These are phyloP conservation scores for Suhomyces bokatorum DNA, from an alignment of 1,139 yeast species.

Conservation along the genomic window DNA sequence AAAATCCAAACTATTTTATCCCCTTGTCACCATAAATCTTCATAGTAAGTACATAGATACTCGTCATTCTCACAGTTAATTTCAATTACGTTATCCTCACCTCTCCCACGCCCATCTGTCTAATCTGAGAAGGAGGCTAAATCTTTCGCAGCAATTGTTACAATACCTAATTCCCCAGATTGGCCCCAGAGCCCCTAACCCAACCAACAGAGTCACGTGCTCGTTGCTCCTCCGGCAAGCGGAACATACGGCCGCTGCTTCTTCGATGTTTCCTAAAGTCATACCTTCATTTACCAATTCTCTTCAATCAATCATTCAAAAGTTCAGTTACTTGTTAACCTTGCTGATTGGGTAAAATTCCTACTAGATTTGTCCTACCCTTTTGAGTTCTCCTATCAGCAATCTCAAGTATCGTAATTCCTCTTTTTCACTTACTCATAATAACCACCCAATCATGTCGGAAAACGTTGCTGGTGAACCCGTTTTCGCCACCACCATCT, in stretches of 20 bases:
- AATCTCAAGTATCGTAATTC: too few species aligned
- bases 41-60: too few species aligned
- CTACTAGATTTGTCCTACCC: too few species aligned
- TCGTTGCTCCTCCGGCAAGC: slow-evolving; percentile 1
- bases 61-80: too few species aligned
- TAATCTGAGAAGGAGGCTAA: too few species aligned
- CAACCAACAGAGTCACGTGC: background rate
- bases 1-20: too few species aligned
- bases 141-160: background rate
- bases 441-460: slow-evolving; percentile 4
- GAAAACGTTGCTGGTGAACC: slow-evolving; percentile 4
- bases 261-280: background rate
- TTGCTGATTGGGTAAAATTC: background rate
- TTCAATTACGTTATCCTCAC: too few species aligned
- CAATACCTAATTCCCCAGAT: background rate
- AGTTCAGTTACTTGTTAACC: background rate
- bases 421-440: too few species aligned
- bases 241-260: slow-evolving; percentile 7
- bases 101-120: too few species aligned
- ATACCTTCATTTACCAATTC: background rate
- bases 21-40: too few species aligned
- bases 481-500: slow-evolving; percentile 41
- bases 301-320: background rate
- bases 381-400: too few species aligned
- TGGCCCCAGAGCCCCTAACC: background rate